These are phyloP conservation scores for Globisporangium perplexum DNA, from an alignment of 352 stramenopile species.

Conservation along the genomic window DNA sequence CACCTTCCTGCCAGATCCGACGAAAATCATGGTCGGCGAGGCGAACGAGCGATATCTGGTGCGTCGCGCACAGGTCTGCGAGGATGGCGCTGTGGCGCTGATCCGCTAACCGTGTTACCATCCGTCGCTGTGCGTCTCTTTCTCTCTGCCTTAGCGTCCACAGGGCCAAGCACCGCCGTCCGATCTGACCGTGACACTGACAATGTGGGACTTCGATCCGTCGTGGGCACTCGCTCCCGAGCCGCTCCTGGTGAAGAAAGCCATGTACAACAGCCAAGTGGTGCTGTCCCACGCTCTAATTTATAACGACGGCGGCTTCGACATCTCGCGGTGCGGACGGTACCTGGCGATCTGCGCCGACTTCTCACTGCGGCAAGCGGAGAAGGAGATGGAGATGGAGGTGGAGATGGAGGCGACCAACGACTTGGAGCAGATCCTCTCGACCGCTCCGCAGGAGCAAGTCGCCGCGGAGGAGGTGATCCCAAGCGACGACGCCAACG, in stretches of 20 bases:
- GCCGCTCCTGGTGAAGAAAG: conserved; percentile 67
- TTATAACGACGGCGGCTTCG: conserved; percentile 98
- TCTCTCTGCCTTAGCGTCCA: conserved; percentile 34
- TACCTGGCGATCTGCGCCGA: conserved; percentile 94
- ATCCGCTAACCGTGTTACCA: background rate
- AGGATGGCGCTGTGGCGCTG: background rate
- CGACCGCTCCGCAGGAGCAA: conserved; percentile 54
- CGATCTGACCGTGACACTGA: conserved; percentile 91
- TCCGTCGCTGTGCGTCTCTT: conserved; percentile 1
- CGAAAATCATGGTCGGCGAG: conserved; percentile 92
- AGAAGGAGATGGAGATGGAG: conserved; percentile 82
- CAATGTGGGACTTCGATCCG: conserved; percentile 93
- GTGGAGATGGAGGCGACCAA: conserved; percentile 64
- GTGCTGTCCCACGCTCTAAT: conserved; percentile 91
- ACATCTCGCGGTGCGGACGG: conserved; percentile 93
- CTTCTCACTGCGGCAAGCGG: conserved; percentile 88
- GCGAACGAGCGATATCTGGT: conserved; percentile 89
- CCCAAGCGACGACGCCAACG: conserved; percentile 57
- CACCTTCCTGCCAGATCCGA: conserved; percentile 89
- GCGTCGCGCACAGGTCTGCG: conserved; percentile 10
- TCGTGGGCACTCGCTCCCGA: conserved; percentile 71
- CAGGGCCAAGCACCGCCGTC: conserved; percentile 71
- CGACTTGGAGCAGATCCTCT: conserved; percentile 71
- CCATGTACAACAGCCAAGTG: conserved; percentile 79
- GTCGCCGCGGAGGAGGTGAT: conserved; percentile 36